Conservation (phyloP, 495 filamentous ascomycete genomes). For the Aspergillus baeticus region DNA sequence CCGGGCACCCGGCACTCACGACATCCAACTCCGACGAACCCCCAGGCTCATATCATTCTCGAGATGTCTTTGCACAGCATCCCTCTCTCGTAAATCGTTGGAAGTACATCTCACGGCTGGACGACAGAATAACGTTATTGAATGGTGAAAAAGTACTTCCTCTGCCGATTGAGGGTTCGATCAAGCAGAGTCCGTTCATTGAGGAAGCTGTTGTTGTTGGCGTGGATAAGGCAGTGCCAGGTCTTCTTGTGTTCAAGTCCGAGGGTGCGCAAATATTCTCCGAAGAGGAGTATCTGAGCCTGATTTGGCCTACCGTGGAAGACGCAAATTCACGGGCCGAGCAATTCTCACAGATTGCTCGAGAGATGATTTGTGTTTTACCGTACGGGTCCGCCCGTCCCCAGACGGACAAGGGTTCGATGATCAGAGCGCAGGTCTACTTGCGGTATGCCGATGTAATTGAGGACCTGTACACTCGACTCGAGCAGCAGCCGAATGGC, state of each 20-base stretch:
- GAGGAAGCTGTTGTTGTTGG: conserved; percentile 62
- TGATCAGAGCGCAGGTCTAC: conserved; percentile 57
- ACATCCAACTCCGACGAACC: conserved; percentile 54
- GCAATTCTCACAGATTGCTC: conserved; percentile 54
- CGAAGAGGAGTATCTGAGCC: conserved; percentile 41
- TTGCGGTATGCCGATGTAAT: conserved; percentile 44
- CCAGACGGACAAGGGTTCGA: conserved; percentile 54
- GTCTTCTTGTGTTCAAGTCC: conserved; percentile 51
- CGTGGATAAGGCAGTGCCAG: conserved; percentile 46
- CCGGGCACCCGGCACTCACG: conserved; percentile 50
- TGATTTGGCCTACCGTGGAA: conserved; percentile 48
- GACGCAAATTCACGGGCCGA: conserved; percentile 50
- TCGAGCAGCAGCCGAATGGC: conserved; percentile 25
- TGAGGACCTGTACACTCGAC: conserved; percentile 43
- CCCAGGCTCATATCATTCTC: conserved; percentile 52
- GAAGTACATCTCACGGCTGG: conserved; percentile 62
- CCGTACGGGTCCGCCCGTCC: conserved; percentile 43
- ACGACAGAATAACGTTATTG: conserved; percentile 61
- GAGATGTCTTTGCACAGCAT: conserved; percentile 63
- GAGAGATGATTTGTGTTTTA: conserved; percentile 51
- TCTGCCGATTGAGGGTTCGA: conserved; percentile 55
- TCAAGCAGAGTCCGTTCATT: conserved; percentile 50
- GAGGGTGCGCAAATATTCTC: conserved; percentile 28
- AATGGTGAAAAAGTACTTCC: conserved; percentile 75
- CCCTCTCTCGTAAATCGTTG: conserved; percentile 57